Percentiles rank a stretch among this genome's conserved stretches.
Conservation (phyloP, 768 basidiomycete genomes). For the Trichaptum fuscoviolaceum region DNA sequence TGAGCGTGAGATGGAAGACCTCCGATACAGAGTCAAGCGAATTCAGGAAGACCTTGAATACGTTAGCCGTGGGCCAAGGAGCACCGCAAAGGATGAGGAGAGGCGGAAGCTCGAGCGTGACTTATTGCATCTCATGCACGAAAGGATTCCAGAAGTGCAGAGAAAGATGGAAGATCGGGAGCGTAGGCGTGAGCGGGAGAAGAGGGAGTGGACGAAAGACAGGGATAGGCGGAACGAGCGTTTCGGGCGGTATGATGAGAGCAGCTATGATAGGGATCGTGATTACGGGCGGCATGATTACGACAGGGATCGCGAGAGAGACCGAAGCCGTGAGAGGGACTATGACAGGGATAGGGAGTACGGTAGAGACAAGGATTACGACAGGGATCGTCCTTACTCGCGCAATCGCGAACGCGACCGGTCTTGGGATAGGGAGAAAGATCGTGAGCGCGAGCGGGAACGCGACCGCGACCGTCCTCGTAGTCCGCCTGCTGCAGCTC, state of each 20-base stretch:
- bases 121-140: conserved; percentile 79
- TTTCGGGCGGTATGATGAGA: conserved; percentile 61
- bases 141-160: conserved; percentile 88
- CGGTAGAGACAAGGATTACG: conserved; percentile 30
- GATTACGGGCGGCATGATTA: conserved; percentile 37
- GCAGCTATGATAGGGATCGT: conserved; percentile 31
- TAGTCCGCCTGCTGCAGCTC: conserved; percentile 32
- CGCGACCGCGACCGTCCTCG: conserved; percentile 25
- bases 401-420: conserved; percentile 31
- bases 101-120: conserved; percentile 83
- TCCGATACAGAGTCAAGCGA: conserved; percentile 78
- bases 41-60: conserved; percentile 92
- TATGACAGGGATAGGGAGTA: conserved; percentile 34
- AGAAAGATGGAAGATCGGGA: conserved; percentile 75
- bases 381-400: conserved; percentile 34
- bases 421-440: conserved; percentile 12
- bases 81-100: conserved; percentile 76
- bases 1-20: conserved; percentile 84
- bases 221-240: conserved; percentile 82
- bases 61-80: conserved; percentile 67
- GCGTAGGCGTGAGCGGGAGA: conserved; percentile 69
- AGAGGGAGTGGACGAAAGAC: conserved; percentile 70
- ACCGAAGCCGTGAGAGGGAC: conserved; percentile 23
- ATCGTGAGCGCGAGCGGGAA: conserved; percentile 24
- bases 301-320: conserved; percentile 27